Evolutionary conservation across 2,329 filamentous ascomycete species (phyloP).

Genomic region (Dothistroma septosporum): DNA sequence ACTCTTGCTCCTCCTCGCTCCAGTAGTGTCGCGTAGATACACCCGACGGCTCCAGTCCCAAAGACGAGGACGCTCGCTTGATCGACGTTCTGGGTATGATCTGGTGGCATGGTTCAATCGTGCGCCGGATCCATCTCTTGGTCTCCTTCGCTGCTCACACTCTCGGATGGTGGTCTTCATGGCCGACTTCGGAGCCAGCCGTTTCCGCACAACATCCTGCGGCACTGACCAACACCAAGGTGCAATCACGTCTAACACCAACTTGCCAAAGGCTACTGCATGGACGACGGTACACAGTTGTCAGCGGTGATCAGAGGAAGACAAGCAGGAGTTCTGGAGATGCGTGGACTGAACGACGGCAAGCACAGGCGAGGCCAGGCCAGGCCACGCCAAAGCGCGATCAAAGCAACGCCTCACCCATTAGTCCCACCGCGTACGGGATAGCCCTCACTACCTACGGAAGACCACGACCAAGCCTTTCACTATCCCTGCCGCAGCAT

Average conservation of each 20-base stretch:
- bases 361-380: too few species aligned
- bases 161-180: background rate
- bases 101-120: background rate
- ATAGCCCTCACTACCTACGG: too few species aligned
- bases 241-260: background rate
- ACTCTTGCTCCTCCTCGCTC: conserved; percentile 35
- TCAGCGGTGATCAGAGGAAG: too few species aligned
- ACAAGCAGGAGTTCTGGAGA: too few species aligned
- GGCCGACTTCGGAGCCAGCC: background rate
- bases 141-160: background rate
- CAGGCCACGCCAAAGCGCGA: too few species aligned
- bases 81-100: conserved; percentile 8
- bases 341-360: too few species aligned
- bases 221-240: background rate
- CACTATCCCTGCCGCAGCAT: too few species aligned
- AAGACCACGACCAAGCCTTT: too few species aligned
- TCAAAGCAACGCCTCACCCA: too few species aligned
- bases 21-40: conserved; percentile 41
- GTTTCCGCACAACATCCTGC: background rate
- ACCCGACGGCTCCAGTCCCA: conserved; percentile 41
- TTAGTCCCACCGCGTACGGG: too few species aligned
- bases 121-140: background rate
- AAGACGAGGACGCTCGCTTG: conserved; percentile 34
- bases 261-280: background rate
- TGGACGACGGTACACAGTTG: too few species aligned